Percentiles rank a stretch among this genome's conserved stretches.
Evolutionary conservation across 2,329 filamentous ascomycete species (phyloP).

Genomic region (Myriosclerotinia scirpicola): DNA sequence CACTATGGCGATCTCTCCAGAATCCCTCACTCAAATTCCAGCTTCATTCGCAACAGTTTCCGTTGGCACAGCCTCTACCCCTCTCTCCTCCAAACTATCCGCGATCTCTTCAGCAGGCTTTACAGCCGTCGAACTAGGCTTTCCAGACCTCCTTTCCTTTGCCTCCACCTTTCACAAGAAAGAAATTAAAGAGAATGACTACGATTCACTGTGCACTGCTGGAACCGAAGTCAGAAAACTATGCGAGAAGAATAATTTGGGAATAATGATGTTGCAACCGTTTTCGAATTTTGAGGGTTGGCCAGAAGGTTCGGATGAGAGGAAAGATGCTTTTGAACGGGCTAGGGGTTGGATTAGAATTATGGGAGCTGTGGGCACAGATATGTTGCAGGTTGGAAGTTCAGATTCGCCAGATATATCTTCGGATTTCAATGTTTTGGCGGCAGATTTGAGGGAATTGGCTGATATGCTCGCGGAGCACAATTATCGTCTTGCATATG

Average conservation of each 20-base stretch:
- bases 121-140: slow-evolving; percentile 69
- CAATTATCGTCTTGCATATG: slow-evolving; percentile 66
- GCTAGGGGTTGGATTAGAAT: slow-evolving; percentile 67
- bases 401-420: slow-evolving; percentile 18
- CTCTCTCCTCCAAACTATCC: slow-evolving; percentile 58
- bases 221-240: slow-evolving; percentile 55
- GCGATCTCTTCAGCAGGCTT: slow-evolving; percentile 67
- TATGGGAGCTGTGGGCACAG: slow-evolving; percentile 68
- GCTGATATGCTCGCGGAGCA: slow-evolving; percentile 60
- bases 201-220: slow-evolving; percentile 55
- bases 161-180: slow-evolving; percentile 52
- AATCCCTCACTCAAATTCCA: slow-evolving; percentile 43
- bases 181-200: slow-evolving; percentile 58
- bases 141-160: slow-evolving; percentile 69
- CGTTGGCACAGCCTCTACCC: slow-evolving; percentile 51
- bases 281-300: slow-evolving; percentile 79
- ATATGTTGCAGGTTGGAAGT: slow-evolving; percentile 62
- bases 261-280: slow-evolving; percentile 71
- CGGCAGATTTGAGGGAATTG: slow-evolving; percentile 60
- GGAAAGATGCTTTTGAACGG: slow-evolving; percentile 61
- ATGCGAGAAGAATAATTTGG: slow-evolving; percentile 54
- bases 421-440: slow-evolving; percentile 49
- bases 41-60: slow-evolving; percentile 58
- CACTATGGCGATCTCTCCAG: slow-evolving; percentile 21
- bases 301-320: slow-evolving; percentile 56